phyloP scores from a whole-genome alignment of 2,329 filamentous ascomycete genomes.

The Aspergillus fijiensis region DNA sequence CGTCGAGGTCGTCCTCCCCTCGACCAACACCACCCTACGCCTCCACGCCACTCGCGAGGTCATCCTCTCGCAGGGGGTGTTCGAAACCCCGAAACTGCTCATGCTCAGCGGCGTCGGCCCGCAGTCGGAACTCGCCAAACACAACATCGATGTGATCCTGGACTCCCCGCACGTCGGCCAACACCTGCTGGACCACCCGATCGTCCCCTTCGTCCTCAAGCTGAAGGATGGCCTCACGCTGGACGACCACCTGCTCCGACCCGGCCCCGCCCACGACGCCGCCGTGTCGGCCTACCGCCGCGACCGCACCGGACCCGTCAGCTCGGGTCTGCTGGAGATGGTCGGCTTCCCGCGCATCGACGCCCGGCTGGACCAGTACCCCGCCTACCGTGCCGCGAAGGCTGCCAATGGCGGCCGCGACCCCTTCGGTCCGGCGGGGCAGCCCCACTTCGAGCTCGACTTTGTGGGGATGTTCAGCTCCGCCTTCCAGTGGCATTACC shows the following conservation, averaged over 20 bases:
- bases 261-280: slow-evolving; percentile 32
- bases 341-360: slow-evolving; percentile 49
- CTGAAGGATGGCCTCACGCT: slow-evolving; percentile 45
- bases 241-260: slow-evolving; percentile 43
- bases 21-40: slow-evolving; percentile 43
- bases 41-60: slow-evolving; percentile 53
- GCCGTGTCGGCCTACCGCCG: slow-evolving; percentile 39
- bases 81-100: slow-evolving; percentile 54
- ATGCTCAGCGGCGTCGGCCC: slow-evolving; percentile 52
- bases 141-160: slow-evolving; percentile 33
- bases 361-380: slow-evolving; percentile 34
- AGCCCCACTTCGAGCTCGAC: slow-evolving; percentile 63
- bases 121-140: slow-evolving; percentile 38
- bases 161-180: slow-evolving; percentile 32
- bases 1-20: slow-evolving; percentile 47
- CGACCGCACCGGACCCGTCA: slow-evolving; percentile 43
- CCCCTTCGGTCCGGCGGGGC: slow-evolving; percentile 56
- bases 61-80: slow-evolving; percentile 51
- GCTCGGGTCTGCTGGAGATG: slow-evolving; percentile 50
- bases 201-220: slow-evolving; percentile 42
- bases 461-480: slow-evolving; percentile 60
- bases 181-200: slow-evolving; percentile 41
- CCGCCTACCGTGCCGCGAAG: slow-evolving; percentile 49
- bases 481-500: slow-evolving; percentile 53
- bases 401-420: slow-evolving; percentile 46